phyloP scores from a whole-genome alignment of 2,329 filamentous ascomycete species.

The Pyrenochaeta sp. region DNA sequence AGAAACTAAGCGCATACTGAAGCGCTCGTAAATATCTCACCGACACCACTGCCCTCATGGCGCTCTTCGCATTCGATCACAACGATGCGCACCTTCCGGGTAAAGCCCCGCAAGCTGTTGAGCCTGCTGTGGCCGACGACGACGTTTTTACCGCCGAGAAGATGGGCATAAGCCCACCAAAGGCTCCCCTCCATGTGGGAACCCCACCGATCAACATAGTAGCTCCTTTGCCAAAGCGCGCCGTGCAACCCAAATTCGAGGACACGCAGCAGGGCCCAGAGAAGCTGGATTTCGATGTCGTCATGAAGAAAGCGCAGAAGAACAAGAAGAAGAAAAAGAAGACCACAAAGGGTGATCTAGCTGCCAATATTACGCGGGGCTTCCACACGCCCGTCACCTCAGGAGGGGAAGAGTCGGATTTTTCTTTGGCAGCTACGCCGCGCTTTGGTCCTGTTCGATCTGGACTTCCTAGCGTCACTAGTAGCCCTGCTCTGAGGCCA shows the following conservation, averaged over 20 bases:
- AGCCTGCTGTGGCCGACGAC: slow-evolving; percentile 16
- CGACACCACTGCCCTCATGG: slow-evolving; percentile 31
- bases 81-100: slow-evolving; percentile 39
- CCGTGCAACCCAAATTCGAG: slow-evolving; percentile 31
- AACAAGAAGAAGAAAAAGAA: slow-evolving; percentile 51
- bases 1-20: slow-evolving; percentile 27
- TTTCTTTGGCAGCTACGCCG: slow-evolving; percentile 52
- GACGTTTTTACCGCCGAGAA: slow-evolving; percentile 27
- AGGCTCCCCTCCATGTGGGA: slow-evolving; percentile 34
- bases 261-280: slow-evolving; percentile 37
- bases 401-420: slow-evolving; percentile 65
- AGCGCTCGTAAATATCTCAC: slow-evolving; percentile 17
- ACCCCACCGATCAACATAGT: slow-evolving; percentile 49
- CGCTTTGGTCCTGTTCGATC: slow-evolving; percentile 52
- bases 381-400: slow-evolving; percentile 62
- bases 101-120: slow-evolving; percentile 16
- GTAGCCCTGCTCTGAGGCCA: slow-evolving; percentile 61
- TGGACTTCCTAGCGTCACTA: slow-evolving; percentile 61
- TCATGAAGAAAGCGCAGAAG: slow-evolving; percentile 50
- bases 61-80: slow-evolving; percentile 47
- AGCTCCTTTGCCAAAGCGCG: slow-evolving; percentile 43
- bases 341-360: slow-evolving; percentile 41
- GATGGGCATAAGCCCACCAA: slow-evolving; percentile 38
- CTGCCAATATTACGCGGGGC: slow-evolving; percentile 53
- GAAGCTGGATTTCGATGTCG: slow-evolving; percentile 50